Base-by-base conservation (phyloP, 148 eudicot genomes). In the Vaccinium myrtillus region DNA sequence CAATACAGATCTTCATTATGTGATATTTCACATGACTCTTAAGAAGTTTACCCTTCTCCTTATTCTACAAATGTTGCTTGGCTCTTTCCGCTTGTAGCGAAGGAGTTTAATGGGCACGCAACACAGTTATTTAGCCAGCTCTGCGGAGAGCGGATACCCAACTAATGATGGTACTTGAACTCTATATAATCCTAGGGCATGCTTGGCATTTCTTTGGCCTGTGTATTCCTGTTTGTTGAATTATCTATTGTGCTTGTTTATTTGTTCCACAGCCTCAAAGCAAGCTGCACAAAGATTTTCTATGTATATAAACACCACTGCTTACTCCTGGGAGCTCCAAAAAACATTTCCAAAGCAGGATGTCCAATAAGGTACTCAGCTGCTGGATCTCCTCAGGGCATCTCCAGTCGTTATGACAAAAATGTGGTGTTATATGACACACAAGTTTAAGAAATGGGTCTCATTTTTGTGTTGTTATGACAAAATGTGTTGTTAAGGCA, bases 261-360 rank as follows among this genome's bases (percentile, higher is more conserved):
- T 79, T 15, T 71, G 27, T 1, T 13, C 69, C 32, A 18, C 85
- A 94, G 94, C 84, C 23, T 87, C 87, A 59, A 92, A 88, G 88
- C 92, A 83, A 88, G 85, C 89, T 78, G 91, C 87, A 27, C 94
- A 89, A 87, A 92, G 83, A 85, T 87, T 83, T 89, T 89, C 98
- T 10, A 78, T 97, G 15, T 91, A 93, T 86, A 90, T 93, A 56
- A 36, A 91, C 97, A 54, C 98, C 97, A 25, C 90, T 95, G 79
- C 89, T 93, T 77, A 96, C 98, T 79, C 99, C 99, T 30, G 82
- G 98, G 86, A 87, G 93, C 98, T 59, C 99, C 98, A 21, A 96
- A 90, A 83, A 81, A 90, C n/a, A 83, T 85, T 8, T 97, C 98
- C 21, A 83, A 95, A 25, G 89, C 89, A 70, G 94, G 79, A 49